Evolutionary conservation across 1,284 basidiomycete species (phyloP).

Genomic region (Apiotrichum porosum): DNA sequence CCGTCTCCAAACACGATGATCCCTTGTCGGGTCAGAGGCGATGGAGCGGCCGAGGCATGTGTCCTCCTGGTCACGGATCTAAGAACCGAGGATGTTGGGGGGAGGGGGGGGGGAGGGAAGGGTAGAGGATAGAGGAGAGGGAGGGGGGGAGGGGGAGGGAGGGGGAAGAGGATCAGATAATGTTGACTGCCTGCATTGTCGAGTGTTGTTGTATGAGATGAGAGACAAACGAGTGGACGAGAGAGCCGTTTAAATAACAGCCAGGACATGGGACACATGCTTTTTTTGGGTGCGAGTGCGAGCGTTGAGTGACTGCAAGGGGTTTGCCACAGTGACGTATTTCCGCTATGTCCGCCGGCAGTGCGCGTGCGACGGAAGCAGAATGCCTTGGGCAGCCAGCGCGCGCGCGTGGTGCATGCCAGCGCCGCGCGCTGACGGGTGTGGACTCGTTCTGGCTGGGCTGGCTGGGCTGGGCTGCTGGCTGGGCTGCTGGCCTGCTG

Average conservation of each 20-base stretch:
- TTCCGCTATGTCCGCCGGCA: no score
- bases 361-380: no score
- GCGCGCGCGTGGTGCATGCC: no score
- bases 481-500: no score
- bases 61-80: conserved; percentile 48
- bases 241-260: conserved; percentile 1
- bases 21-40: not conserved
- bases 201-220: no score
- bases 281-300: not conserved
- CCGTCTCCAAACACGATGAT: conserved; percentile 11
- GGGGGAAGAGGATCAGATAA: conserved; percentile 1
- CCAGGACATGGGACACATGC: not conserved
- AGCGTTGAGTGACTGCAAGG: no score
- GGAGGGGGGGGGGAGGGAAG: conserved; percentile 9
- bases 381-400: no score
- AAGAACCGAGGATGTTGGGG: conserved; percentile 45
- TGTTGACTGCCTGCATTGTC: no score
- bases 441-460: no score
- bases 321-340: conserved; percentile 6
- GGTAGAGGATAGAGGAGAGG: conserved; percentile 5
- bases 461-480: no score
- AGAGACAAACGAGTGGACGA: not conserved
- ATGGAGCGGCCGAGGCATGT: conserved; percentile 17
- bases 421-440: no score
- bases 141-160: conserved; percentile 9